A percentile compares a stretch with the other conserved stretches of the same genome.
These are phyloP conservation scores for Maudiozyma barnettii DNA, from an alignment of 805 yeast genomes.

Conservation along the genomic window DNA sequence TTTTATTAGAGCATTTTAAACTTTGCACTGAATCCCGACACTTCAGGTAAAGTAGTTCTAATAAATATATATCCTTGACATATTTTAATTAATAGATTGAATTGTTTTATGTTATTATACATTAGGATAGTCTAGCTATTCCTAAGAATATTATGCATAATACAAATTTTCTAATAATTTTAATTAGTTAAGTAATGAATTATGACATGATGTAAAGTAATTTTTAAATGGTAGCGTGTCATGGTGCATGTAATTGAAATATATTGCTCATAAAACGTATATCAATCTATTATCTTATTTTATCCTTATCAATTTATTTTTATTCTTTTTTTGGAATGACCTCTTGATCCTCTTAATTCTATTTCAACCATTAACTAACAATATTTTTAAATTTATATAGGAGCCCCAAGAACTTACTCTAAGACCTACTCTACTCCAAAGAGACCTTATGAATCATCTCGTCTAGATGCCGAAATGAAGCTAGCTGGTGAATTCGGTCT, in stretches of 20 bases:
- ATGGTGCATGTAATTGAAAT: too few species aligned
- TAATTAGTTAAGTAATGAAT: too few species aligned
- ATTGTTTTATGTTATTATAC: too few species aligned
- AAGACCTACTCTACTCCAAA: constrained; percentile 99
- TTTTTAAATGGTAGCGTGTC: too few species aligned
- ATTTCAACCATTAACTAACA: constrained; percentile 3
- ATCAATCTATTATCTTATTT: neutral
- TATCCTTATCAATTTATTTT: neutral
- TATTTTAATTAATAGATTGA: too few species aligned
- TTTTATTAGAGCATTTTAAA: constrained; percentile 2
- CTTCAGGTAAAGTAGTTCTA: constrained; percentile 42
- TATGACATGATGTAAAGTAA: too few species aligned
- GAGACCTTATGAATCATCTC: constrained; percentile 98
- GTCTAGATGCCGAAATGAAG: constrained; percentile 98
- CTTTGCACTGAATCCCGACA: constrained; percentile 80
- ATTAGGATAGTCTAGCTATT: too few species aligned
- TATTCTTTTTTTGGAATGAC: neutral
- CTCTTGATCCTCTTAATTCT: neutral
- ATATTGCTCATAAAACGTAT: too few species aligned
- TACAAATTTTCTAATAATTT: too few species aligned
- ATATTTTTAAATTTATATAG: constrained; percentile 29
- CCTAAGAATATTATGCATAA: too few species aligned
- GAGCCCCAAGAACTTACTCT: constrained; percentile 98
- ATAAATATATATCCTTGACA: neutral
- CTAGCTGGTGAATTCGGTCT: constrained; percentile 99